Evolutionary conservation across 2,329 filamentous ascomycete species (phyloP).

Genomic region (Dactylella cylindrospora): DNA sequence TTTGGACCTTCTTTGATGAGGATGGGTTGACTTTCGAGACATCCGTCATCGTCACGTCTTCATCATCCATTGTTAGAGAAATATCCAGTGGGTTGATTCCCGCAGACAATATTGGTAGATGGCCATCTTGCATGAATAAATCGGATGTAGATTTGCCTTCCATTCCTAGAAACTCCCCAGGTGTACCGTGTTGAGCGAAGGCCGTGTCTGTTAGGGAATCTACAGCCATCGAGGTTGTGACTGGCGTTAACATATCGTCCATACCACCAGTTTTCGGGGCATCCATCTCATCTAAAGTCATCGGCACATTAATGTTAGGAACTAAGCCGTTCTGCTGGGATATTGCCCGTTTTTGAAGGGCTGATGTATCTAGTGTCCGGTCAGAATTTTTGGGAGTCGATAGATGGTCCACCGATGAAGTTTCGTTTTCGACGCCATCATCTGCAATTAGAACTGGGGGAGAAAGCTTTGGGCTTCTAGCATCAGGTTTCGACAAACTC

Average conservation of each 20-base stretch:
- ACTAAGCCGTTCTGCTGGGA: constrained; percentile 7
- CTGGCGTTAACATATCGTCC: constrained; percentile 25
- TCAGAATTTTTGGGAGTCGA: constrained; percentile 15
- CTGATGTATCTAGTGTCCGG: constrained; percentile 3
- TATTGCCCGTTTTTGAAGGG: constrained; percentile 11
- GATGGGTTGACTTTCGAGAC: constrained; percentile 8
- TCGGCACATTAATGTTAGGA: constrained; percentile 5
- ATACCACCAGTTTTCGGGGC: constrained; percentile 8
- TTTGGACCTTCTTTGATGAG: constrained; percentile 8
- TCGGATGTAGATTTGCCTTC: constrained; percentile 7
- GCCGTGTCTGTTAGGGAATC: constrained; percentile 29
- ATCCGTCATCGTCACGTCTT: constrained; percentile 35
- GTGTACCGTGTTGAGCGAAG: constrained; percentile 11
- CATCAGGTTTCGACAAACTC: constrained; percentile 7
- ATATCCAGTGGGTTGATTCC: constrained; percentile 41
- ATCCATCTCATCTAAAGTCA: constrained; percentile 24
- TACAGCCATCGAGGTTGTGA: constrained; percentile 22
- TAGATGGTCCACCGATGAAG: constrained; percentile 7
- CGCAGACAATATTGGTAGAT: constrained; percentile 24
- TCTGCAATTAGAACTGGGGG: constrained; percentile 13
- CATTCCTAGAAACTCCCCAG: constrained; percentile 15
- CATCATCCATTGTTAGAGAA: constrained; percentile 29
- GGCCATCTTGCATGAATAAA: constrained; percentile 17
- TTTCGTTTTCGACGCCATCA: constrained; percentile 14
- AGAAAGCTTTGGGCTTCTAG: constrained; percentile 14